phyloP scores from a whole-genome alignment of 2,329 filamentous ascomycete genomes.

The Pseudopyricularia cyperi region DNA sequence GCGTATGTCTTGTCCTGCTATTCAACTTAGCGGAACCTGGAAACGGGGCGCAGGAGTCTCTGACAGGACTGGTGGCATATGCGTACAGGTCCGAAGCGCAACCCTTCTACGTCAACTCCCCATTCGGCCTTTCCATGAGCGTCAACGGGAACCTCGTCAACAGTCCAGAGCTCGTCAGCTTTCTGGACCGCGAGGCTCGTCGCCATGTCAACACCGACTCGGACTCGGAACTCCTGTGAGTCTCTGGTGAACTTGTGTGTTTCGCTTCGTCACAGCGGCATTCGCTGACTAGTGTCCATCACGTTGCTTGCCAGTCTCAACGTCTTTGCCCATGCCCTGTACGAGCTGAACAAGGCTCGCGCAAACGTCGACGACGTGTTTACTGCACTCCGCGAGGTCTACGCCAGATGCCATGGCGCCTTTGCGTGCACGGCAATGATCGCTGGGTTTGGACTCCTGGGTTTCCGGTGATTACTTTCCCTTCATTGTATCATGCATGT shows the following conservation, averaged over 20 bases:
- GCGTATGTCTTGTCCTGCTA: neutral
- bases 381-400: constrained; percentile 58
- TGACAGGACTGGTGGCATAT: constrained; percentile 18
- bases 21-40: constrained; percentile 18
- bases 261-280: neutral
- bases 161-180: constrained; percentile 7
- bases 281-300: constrained; percentile 2
- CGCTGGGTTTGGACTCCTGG: constrained; percentile 68
- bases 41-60: neutral
- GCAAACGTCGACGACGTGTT: constrained; percentile 75
- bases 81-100: constrained; percentile 59
- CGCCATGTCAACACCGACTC: constrained; percentile 85
- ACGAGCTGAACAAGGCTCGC: constrained; percentile 73
- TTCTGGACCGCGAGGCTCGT: constrained; percentile 31
- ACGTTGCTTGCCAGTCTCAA: constrained; percentile 38
- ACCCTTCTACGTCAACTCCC: constrained; percentile 83
- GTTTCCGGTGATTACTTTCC: constrained; percentile 27
- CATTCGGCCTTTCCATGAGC: constrained; percentile 43
- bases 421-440: constrained; percentile 81
- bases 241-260: constrained; percentile 2
- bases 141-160: constrained; percentile 54
- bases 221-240: constrained; percentile 64
- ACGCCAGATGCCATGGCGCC: constrained; percentile 60
- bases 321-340: constrained; percentile 72
- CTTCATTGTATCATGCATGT: neutral